These are phyloP conservation scores for Alternaria rosae DNA, from an alignment of 2,329 filamentous ascomycete genomes.

Conservation along the genomic window DNA sequence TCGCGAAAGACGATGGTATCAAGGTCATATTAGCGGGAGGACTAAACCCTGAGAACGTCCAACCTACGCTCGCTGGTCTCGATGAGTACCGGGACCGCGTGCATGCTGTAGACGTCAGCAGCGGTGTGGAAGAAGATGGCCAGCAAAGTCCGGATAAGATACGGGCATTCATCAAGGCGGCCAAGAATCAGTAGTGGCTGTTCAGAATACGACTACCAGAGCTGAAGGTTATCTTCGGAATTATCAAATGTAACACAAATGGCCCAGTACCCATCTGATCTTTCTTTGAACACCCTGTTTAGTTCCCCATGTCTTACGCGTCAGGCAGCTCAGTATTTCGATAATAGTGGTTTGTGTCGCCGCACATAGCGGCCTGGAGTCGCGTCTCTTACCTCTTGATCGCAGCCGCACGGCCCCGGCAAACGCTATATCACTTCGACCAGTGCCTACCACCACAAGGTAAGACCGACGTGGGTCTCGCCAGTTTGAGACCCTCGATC, in stretches of 20 bases:
- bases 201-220: neutral
- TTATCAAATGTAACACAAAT: neutral
- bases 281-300: neutral
- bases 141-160: slow-evolving; percentile 85
- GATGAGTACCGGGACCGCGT: slow-evolving; percentile 69
- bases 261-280: neutral
- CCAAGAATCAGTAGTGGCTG: slow-evolving; percentile 53
- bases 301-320: neutral
- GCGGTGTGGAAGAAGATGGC: slow-evolving; percentile 83
- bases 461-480: slow-evolving; percentile 10
- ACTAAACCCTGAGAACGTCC: slow-evolving; percentile 79
- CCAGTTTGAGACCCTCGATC: neutral
- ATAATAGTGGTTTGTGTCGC: neutral
- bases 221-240: neutral
- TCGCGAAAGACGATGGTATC: slow-evolving; percentile 74
- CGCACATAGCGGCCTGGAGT: neutral
- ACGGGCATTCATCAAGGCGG: slow-evolving; percentile 76
- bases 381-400: slow-evolving; percentile 22
- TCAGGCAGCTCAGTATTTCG: neutral
- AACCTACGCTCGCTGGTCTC: slow-evolving; percentile 67
- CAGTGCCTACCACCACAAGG: slow-evolving; percentile 11
- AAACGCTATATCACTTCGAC: slow-evolving; percentile 21
- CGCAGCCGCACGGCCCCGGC: neutral
- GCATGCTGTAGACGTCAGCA: slow-evolving; percentile 89
- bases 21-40: slow-evolving; percentile 86